A percentile compares a stretch with the other conserved stretches of the same genome.
phyloP scores from a whole-genome alignment of 768 basidiomycete species.

The Mycena albidolilacea region DNA sequence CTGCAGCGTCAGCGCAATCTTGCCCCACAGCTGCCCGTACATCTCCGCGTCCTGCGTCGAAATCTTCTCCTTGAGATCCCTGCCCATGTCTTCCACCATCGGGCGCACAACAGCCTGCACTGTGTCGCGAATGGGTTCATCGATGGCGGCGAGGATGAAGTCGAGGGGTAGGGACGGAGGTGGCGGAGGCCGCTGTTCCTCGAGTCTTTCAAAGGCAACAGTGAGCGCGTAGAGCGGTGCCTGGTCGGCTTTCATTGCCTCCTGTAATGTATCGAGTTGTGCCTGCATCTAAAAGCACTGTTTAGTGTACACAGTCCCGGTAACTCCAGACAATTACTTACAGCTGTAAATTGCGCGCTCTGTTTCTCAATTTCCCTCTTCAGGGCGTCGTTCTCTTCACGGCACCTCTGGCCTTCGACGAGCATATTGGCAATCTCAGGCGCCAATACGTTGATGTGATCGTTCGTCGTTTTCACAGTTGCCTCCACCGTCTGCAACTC shows the following conservation, averaged over 20 bases:
- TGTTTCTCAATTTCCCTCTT: not conserved
- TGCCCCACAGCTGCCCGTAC: constrained; percentile 32
- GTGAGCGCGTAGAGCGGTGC: constrained; percentile 45
- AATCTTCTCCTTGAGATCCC: constrained; percentile 27
- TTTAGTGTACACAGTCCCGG: not conserved
- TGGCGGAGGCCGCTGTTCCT: constrained; percentile 17
- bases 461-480: not conserved
- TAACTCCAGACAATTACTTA: not conserved
- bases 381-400: not conserved
- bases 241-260: constrained; percentile 36
- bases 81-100: constrained; percentile 26
- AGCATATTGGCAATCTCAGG: not conserved
- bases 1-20: constrained; percentile 33
- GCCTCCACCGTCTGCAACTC: constrained; percentile 11
- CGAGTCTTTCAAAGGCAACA: constrained; percentile 38
- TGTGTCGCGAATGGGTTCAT: constrained; percentile 35
- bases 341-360: constrained; percentile 22
- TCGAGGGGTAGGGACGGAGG: constrained; percentile 30
- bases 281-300: constrained; percentile 40
- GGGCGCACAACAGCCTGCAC: constrained; percentile 31
- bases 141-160: constrained; percentile 27
- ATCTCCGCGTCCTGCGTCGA: constrained; percentile 28
- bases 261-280: constrained; percentile 38
- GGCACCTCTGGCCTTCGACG: not conserved
- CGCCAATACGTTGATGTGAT: not conserved